Percentiles rank a stretch among this genome's conserved stretches.
Evolutionary conservation across 306 rosid genomes (phyloP).

Genomic region (Pueraria montana): DNA sequence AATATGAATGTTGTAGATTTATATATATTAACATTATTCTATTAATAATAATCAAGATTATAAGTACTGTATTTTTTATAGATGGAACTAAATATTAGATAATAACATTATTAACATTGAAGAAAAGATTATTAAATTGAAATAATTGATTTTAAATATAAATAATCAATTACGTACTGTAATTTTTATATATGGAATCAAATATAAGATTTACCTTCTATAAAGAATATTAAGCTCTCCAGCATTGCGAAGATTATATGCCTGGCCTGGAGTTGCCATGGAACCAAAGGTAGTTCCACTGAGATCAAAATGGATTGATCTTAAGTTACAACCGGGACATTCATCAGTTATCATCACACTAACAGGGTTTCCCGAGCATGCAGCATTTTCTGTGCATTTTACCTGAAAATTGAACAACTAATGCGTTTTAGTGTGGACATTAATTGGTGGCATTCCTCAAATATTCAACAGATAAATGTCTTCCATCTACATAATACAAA

Average conservation of each 20-base stretch:
- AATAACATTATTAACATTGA: too few species aligned
- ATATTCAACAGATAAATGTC: neutral
- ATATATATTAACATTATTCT: too few species aligned
- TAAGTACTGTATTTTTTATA: too few species aligned
- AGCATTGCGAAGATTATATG: slow-evolving; percentile 51
- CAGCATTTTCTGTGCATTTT: slow-evolving; percentile 57
- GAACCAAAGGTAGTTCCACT: slow-evolving; percentile 81
- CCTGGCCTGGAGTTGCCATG: slow-evolving; percentile 61
- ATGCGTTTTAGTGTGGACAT: neutral
- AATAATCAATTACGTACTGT: neutral
- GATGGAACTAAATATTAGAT: too few species aligned
- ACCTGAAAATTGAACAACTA: slow-evolving; percentile 48
- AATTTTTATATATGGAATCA: neutral
- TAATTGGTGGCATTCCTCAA: too few species aligned
- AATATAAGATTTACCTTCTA: slow-evolving; percentile 54
- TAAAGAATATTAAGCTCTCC: slow-evolving; percentile 61
- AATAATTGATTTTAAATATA: neutral
- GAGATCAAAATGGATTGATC: slow-evolving; percentile 64
- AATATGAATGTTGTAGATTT: too few species aligned
- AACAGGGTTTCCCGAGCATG: slow-evolving; percentile 64
- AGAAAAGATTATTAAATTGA: neutral
- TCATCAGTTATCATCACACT: slow-evolving; percentile 64
- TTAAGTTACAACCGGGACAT: slow-evolving; percentile 56
- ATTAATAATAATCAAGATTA: too few species aligned
- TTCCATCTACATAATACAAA: neutral